Base-by-base conservation (phyloP, 2,329 filamentous ascomycete genomes). In the Dothideomycetidae sp. region DNA sequence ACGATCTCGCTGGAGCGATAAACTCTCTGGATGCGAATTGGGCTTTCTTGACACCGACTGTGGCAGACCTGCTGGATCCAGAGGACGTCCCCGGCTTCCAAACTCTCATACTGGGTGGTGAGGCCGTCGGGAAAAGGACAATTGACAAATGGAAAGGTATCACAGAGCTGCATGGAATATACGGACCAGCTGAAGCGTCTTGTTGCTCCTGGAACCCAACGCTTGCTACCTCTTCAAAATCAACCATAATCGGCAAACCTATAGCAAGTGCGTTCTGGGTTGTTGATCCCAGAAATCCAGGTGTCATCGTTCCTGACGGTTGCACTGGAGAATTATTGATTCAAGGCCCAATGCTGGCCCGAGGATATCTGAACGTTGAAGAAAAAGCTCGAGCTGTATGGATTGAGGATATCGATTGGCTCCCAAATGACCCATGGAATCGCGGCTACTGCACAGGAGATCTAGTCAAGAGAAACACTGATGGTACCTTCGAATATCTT, bases 401-500 rank as follows among this genome's bases (percentile, higher is more conserved):
- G 43, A 46, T 60, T 12, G 41, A 48, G 10, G 36, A 44, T 31
- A 48, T 48, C 3, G 16, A 5, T 10, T 52, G 50, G 50, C 19
- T 29, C 16, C 18, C 11, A 31, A 18, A 29, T 23, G 31, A 36
- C 5, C 4, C 4, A 9, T 10, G 14, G 10, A n/a, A 30, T 26
- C n/a, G 26, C 4, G 29, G 21, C 15, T 37, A 37, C 16, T 12
- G 28, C 10, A 37, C 35, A 4, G 39, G 33, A 69, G 32, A 71
- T 65, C 44, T 70, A 64, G 1, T 81, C 0, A 67, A 81, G 12
- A 70, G 90, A 60, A 68, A 90, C 7, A 63, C 75, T 0, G 78
- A 88, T 50, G 78, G 79, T 0, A 78, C 75, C 0, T 62, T 92
- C 5, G 56, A 78, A 3, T 80, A 85, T 26, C 56, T 72, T 5